phyloP scores from a whole-genome alignment of 768 basidiomycete species.

The Leucosporidium scottii region DNA sequence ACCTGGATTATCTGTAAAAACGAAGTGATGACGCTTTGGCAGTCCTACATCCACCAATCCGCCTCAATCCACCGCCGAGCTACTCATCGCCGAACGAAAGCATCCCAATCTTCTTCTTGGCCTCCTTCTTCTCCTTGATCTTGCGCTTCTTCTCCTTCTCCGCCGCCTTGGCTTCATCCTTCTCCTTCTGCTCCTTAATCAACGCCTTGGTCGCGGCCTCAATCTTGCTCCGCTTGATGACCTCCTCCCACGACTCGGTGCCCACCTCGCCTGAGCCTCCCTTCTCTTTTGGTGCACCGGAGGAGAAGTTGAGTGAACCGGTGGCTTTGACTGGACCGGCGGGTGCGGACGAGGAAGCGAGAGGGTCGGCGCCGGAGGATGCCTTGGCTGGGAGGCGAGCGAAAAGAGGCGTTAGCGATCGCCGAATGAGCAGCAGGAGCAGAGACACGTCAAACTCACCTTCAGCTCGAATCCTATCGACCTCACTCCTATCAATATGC shows the following conservation, averaged over 20 bases:
- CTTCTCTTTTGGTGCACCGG: constrained; percentile 5
- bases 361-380: not conserved
- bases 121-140: constrained; percentile 16
- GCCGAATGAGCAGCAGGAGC: too few species aligned
- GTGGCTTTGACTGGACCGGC: not conserved
- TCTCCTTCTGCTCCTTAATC: not conserved
- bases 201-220: constrained; percentile 9
- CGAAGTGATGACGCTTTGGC: too few species aligned
- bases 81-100: constrained; percentile 6
- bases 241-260: constrained; percentile 22
- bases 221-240: constrained; percentile 12
- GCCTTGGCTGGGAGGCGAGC: constrained; percentile 12
- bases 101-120: constrained; percentile 7
- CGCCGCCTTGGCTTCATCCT: not conserved
- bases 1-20: too few species aligned
- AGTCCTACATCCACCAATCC: not conserved
- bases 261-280: not conserved
- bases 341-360: not conserved
- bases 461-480: constrained; percentile 16
- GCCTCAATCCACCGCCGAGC: not conserved
- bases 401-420: too few species aligned
- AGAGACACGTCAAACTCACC: constrained; percentile 1
- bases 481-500: constrained; percentile 21
- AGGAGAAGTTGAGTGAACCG: constrained; percentile 27
- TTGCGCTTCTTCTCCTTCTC: not conserved